Evolutionary conservation across 78 protist species (phyloP).

Genomic region (Dictyostelium purpureum): DNA sequence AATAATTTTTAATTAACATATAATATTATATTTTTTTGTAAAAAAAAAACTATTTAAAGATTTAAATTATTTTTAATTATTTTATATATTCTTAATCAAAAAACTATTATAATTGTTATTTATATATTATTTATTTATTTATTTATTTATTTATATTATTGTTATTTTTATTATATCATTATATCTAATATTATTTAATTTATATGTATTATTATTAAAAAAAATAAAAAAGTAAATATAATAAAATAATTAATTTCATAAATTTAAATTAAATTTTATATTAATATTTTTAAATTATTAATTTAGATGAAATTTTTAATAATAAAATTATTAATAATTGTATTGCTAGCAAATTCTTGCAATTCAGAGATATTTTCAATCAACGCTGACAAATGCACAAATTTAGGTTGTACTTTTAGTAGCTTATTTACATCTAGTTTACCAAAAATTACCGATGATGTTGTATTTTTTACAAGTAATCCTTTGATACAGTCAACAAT

Average conservation of each 20-base stretch:
- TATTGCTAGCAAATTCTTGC: background rate
- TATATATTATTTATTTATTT: background rate
- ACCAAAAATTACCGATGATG: constrained; percentile 26
- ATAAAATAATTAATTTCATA: background rate
- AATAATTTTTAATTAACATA: too few relatives aligned
- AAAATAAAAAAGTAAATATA: background rate
- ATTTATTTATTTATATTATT: background rate
- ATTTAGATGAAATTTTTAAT: background rate
- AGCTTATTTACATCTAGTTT: background rate
- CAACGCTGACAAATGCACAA: constrained; percentile 22
- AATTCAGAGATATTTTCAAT: background rate
- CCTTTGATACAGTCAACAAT: background rate
- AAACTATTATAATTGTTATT: background rate
- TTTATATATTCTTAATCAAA: background rate
- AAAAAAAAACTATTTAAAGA: too few relatives aligned
- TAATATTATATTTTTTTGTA: too few relatives aligned
- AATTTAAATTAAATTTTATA: background rate
- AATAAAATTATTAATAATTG: background rate
- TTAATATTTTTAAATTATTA: background rate
- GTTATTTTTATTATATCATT: background rate
- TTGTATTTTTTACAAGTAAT: constrained; percentile 13
- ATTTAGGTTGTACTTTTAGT: background rate
- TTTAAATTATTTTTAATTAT: too few relatives aligned
- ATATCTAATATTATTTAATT: background rate
- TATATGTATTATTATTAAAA: too few relatives aligned